Conservation (phyloP, 2,329 filamentous ascomycete genomes). For the Tolypocladium album region DNA sequence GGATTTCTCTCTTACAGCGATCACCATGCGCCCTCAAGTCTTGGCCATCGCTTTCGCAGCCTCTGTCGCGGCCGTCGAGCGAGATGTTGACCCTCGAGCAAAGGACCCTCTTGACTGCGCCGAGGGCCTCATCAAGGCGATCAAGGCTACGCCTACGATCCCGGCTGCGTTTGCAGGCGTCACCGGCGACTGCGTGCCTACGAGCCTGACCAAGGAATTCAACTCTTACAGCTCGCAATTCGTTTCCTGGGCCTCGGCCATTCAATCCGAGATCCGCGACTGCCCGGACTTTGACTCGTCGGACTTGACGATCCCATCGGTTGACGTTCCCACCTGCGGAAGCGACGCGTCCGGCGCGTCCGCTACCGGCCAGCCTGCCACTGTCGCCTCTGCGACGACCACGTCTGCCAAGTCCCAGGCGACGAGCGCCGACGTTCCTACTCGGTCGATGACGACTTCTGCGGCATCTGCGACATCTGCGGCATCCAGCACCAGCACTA, state of each 20-base stretch:
- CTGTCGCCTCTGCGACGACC: neutral
- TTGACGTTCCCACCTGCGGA: neutral
- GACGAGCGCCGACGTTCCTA: neutral
- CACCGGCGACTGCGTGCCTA: neutral
- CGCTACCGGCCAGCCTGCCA: too few species aligned
- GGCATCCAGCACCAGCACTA: neutral
- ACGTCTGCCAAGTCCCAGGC: neutral
- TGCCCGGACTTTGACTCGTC: neutral
- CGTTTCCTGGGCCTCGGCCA: neutral
- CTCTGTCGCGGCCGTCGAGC: neutral
- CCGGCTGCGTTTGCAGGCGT: neutral
- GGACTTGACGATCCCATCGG: neutral
- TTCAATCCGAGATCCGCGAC: neutral
- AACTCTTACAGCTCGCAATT: neutral
- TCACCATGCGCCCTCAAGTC: neutral
- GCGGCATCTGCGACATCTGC: too few species aligned
- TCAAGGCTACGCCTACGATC: neutral
- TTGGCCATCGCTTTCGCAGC: neutral
- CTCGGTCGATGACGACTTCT: neutral
- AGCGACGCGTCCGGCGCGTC: neutral
- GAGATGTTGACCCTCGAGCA: neutral
- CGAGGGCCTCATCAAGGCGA: neutral
- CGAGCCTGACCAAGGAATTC: neutral
- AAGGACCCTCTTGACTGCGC: neutral
- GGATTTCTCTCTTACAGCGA: neutral